Base-by-base conservation (phyloP, 257 asterid genomes). In the Ehretia macrophylla region DNA sequence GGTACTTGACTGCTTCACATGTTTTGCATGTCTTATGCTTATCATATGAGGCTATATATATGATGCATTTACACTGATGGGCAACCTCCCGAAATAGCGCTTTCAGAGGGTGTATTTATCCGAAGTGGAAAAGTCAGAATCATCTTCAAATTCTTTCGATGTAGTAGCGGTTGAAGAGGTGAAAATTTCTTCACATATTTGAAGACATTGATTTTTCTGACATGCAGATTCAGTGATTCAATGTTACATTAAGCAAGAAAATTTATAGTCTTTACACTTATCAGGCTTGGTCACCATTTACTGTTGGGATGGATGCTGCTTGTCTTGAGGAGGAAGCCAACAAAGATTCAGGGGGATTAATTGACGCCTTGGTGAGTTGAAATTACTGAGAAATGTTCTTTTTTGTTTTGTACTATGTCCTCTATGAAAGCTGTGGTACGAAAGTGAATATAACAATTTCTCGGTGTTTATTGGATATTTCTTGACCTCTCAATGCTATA, bases 211-310 rank as follows among this genome's bases (percentile, higher is more conserved):
- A 27, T 68, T 13, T 37, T 3, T 21, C 39, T 48, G 27, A 22
- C 19, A 12, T 44, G 46, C 20, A 47, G 32, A 19, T 47, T 10
- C 11, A 5, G 27, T 40, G 18, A 10, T 35, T 18, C 23, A 20
- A 11, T 55, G 42, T 37, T 51, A 14, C 21, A 53, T 23, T 67
- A 71, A 23, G 48, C 67, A 21, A 56, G n/a, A 32, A 21, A 59
- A 27, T 58, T 27, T 54, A 58, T 46, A 22, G 57, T 52, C 55
- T 70, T 72, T 51, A 58, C 71, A 46, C 61, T 44, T 83, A 47
- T 67, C 82, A 92, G 97, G 96, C 83, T 46, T 92, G 95, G 97
- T 56, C 62, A 58, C 97, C 98, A 42, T 86, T 92, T 75, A 53
- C 53, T 77, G 64, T 81, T 61, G 81, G 88, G 46, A 37, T 63